These are phyloP conservation scores for Pseudogymnoascus sp. DNA, from an alignment of 2,329 filamentous ascomycete species.

Conservation along the genomic window DNA sequence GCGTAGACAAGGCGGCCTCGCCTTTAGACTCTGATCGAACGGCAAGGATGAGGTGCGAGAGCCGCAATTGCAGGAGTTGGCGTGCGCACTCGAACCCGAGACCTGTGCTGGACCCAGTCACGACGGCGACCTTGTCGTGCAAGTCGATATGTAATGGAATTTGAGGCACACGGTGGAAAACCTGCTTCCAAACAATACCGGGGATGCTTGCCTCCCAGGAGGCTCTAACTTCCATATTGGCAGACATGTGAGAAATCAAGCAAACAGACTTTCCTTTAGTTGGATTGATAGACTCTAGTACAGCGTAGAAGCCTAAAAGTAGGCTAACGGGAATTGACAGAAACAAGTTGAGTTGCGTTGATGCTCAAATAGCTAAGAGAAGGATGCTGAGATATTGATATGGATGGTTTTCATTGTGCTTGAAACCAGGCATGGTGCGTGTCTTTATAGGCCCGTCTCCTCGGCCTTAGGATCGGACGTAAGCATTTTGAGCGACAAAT, in stretches of 20 bases:
- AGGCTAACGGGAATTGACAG: neutral
- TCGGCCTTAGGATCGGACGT: neutral
- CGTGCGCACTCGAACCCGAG: conserved; percentile 31
- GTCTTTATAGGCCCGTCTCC: neutral
- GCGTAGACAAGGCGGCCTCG: conserved; percentile 31
- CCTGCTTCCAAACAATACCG: conserved; percentile 2
- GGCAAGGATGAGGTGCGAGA: conserved; percentile 30
- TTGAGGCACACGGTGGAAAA: conserved; percentile 2
- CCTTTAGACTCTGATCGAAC: conserved; percentile 32
- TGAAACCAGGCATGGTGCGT: neutral
- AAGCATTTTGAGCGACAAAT: neutral
- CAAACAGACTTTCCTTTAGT: neutral
- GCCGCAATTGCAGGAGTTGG: conserved; percentile 27
- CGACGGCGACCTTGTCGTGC: conserved; percentile 25
- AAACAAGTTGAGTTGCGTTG: neutral
- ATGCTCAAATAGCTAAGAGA: neutral
- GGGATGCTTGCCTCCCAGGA: neutral
- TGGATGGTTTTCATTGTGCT: neutral
- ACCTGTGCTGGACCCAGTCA: conserved; percentile 34
- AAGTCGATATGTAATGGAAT: conserved; percentile 12
- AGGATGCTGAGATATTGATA: neutral
- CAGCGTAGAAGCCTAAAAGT: neutral
- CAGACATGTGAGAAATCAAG: neutral
- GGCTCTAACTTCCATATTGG: neutral
- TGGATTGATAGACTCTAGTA: neutral